Percentiles rank a stretch among this genome's conserved stretches.
These are phyloP conservation scores for Trichophyton simii DNA, from an alignment of 2,329 filamentous ascomycete species.

Conservation along the genomic window DNA sequence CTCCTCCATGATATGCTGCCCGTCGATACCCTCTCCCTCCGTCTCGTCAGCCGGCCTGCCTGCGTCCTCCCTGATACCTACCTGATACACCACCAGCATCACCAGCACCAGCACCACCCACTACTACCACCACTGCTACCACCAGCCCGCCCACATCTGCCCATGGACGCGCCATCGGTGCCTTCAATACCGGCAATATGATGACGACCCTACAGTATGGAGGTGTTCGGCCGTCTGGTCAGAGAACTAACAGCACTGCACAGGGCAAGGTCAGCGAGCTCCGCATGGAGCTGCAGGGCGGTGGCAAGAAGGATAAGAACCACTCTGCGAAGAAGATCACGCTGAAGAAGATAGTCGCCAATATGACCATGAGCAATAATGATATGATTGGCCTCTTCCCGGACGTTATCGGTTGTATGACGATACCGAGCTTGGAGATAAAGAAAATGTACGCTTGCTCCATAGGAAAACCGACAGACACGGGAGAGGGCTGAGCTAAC, in stretches of 20 bases:
- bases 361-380: constrained; percentile 99
- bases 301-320: constrained; percentile 97
- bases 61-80: neutral
- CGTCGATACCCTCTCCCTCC: neutral
- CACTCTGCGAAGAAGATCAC: constrained; percentile 91
- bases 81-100: neutral
- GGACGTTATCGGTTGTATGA: constrained; percentile 91
- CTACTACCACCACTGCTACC: too few species aligned
- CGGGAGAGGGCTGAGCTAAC: neutral
- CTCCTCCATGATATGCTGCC: neutral
- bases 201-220: neutral
- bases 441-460: constrained; percentile 76
- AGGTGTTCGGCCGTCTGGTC: neutral
- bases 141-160: neutral
- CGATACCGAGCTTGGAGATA: constrained; percentile 85
- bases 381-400: constrained; percentile 97
- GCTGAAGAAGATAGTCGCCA: constrained; percentile 97
- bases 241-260: constrained; percentile 21
- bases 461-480: neutral
- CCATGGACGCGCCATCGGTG: too few species aligned
- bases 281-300: constrained; percentile 82
- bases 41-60: neutral
- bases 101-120: too few species aligned
- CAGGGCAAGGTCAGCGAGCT: constrained; percentile 99
- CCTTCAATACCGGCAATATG: neutral